These are phyloP conservation scores for Parachaetomium inaequale DNA, from an alignment of 495 filamentous ascomycete species.

Conservation along the genomic window DNA sequence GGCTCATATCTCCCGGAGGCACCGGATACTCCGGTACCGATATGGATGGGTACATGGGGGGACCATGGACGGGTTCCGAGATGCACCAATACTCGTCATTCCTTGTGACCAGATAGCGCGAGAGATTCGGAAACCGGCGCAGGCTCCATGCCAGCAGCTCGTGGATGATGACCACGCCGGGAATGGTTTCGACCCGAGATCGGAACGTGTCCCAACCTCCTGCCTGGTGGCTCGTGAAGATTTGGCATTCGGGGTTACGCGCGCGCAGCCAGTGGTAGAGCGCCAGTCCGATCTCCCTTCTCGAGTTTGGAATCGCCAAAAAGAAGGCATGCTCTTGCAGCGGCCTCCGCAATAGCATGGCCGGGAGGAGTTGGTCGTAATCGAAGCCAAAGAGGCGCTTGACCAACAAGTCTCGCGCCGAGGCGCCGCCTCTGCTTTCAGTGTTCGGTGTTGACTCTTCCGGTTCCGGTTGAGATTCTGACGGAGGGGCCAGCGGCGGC, in stretches of 20 bases:
- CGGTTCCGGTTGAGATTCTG: no score
- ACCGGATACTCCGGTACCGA: not conserved
- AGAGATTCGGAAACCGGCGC: conserved; percentile 29
- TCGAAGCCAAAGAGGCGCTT: conserved; percentile 27
- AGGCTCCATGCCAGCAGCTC: conserved; percentile 31
- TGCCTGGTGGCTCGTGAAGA: conserved; percentile 22
- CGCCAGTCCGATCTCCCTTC: conserved; percentile 1
- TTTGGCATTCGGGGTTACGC: conserved; percentile 27
- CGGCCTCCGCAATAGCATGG: not conserved
- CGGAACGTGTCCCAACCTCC: conserved; percentile 34
- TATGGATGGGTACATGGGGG: conserved; percentile 28
- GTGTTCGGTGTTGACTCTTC: not conserved
- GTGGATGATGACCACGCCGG: conserved; percentile 38
- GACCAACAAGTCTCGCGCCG: conserved; percentile 22
- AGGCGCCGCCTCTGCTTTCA: not conserved
- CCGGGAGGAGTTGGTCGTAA: conserved; percentile 28
- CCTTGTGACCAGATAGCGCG: conserved; percentile 12
- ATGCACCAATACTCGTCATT: conserved; percentile 35
- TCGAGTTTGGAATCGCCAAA: conserved; percentile 29
- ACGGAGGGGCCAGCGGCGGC: conserved; percentile 12
- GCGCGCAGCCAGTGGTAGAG: conserved; percentile 31
- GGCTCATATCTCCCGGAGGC: conserved; percentile 27
- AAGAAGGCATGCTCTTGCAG: conserved; percentile 24
- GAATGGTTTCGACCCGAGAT: conserved; percentile 1
- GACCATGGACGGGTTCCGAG: conserved; percentile 24